A percentile compares a stretch with the other conserved stretches of the same genome.
Conservation (phyloP, 2,329 filamentous ascomycete species). For the Aotearoamyces nothofagi region DNA sequence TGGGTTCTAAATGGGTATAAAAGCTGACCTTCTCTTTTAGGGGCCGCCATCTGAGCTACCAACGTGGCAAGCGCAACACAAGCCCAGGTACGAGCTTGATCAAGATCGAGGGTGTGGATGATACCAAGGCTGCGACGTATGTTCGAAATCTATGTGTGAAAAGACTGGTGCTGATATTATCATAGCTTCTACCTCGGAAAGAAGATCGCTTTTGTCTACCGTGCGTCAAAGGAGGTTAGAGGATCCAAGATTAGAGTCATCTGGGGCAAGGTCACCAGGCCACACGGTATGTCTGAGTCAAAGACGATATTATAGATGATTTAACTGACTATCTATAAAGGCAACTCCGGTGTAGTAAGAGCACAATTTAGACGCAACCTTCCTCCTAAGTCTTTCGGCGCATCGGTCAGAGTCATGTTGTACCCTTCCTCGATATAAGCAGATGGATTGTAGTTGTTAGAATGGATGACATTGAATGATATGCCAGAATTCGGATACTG, state of each 20-base stretch:
- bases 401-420: conserved; percentile 91
- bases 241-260: conserved; percentile 98
- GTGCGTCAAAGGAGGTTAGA: conserved; percentile 83
- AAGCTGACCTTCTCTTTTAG: conserved; percentile 27
- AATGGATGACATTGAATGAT: conserved; percentile 42
- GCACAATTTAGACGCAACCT: conserved; percentile 96
- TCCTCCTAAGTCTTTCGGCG: conserved; percentile 90
- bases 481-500: conserved; percentile 39
- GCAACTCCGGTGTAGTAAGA: conserved; percentile 95
- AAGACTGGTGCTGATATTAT: conserved; percentile 8
- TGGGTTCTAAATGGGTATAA: background rate
- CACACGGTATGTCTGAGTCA: conserved; percentile 56
- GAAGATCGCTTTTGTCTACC: conserved; percentile 98
- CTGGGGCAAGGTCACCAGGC: conserved; percentile 95
- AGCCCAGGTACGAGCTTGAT: conserved; percentile 86
- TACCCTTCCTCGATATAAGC: conserved; percentile 95
- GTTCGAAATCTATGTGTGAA: conserved; percentile 18
- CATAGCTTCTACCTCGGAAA: conserved; percentile 86
- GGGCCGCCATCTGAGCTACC: conserved; percentile 97
- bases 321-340: conserved; percentile 26
- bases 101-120: conserved; percentile 97
- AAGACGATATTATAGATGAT: background rate
- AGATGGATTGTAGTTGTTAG: conserved; percentile 31
- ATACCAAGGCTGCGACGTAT: conserved; percentile 76
- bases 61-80: conserved; percentile 84